A percentile compares a stretch with the other conserved stretches of the same genome.
Evolutionary conservation across 257 asterid genomes (phyloP).

Genomic region (Primulina eburnea): DNA sequence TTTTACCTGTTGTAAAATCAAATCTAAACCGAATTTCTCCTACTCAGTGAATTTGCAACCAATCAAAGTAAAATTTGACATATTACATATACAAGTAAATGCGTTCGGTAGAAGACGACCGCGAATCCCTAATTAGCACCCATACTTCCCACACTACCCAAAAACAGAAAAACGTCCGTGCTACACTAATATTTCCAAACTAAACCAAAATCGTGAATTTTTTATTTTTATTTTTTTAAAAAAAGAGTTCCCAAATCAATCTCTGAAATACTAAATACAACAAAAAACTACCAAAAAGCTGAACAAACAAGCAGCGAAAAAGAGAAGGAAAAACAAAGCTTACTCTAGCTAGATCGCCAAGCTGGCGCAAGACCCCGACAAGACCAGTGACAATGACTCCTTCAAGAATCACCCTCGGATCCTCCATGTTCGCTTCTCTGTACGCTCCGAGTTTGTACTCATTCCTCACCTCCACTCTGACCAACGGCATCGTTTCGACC

Average conservation of each 20-base stretch:
- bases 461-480: slow-evolving; percentile 70
- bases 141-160: background rate
- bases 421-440: slow-evolving; percentile 54
- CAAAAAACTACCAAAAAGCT: slow-evolving; percentile 1
- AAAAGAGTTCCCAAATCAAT: background rate
- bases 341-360: slow-evolving; percentile 95
- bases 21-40: background rate
- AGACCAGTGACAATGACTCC: slow-evolving; percentile 86
- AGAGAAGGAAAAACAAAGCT: slow-evolving; percentile 7
- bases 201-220: background rate
- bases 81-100: background rate
- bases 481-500: slow-evolving; percentile 62
- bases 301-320: background rate
- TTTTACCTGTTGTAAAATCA: background rate
- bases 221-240: too few relatives aligned
- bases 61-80: background rate
- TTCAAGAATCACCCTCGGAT: slow-evolving; percentile 73
- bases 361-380: slow-evolving; percentile 88
- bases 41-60: background rate
- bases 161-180: background rate
- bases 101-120: background rate
- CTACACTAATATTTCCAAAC: slow-evolving; percentile 4
- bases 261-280: slow-evolving; percentile 1
- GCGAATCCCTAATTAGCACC: background rate
- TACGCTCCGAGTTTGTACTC: slow-evolving; percentile 76